Conservation (phyloP, 2,329 filamentous ascomycete genomes). For the Pleoardoris graminearum region DNA sequence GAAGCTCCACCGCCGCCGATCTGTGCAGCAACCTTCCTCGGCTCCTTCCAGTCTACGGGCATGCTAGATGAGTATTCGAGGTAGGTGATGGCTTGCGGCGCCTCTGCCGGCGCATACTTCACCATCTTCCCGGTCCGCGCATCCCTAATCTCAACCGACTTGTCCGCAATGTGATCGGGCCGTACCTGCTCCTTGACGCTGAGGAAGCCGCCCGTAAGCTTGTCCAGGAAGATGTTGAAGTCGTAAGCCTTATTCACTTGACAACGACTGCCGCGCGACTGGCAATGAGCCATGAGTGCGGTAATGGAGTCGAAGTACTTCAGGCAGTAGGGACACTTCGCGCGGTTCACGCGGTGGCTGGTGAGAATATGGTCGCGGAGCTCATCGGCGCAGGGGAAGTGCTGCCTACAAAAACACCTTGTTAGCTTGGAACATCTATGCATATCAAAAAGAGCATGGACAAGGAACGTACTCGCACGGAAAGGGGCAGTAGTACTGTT, state of each 20-base stretch:
- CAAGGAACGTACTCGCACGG: conserved; percentile 55
- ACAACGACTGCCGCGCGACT: conserved; percentile 37
- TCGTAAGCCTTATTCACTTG: conserved; percentile 42
- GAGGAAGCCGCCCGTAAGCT: conserved; percentile 50
- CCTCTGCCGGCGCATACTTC: conserved; percentile 29
- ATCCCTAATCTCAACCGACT: conserved; percentile 21
- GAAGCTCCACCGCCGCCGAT: conserved; percentile 17
- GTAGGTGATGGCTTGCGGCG: conserved; percentile 31
- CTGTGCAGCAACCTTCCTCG: conserved; percentile 14
- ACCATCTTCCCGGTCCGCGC: conserved; percentile 26
- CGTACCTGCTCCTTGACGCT: conserved; percentile 35
- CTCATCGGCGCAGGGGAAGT: conserved; percentile 29
- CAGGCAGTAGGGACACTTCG: conserved; percentile 47
- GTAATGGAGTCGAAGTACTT: conserved; percentile 47
- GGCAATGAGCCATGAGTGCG: conserved; percentile 47
- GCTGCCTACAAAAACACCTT: conserved; percentile 23
- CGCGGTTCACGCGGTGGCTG: conserved; percentile 40
- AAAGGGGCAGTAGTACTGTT: conserved; percentile 60
- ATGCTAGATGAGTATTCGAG: conserved; percentile 37
- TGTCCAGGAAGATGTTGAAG: conserved; percentile 43
- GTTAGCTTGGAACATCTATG: background rate
- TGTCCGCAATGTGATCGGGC: conserved; percentile 37
- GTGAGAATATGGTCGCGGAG: conserved; percentile 44
- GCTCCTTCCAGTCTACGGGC: conserved; percentile 39
- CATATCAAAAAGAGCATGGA: background rate